A percentile compares a stretch with the other conserved stretches of the same genome.
Evolutionary conservation across 2,329 filamentous ascomycete species (phyloP).

Genomic region (Colletotrichum orbiculare): DNA sequence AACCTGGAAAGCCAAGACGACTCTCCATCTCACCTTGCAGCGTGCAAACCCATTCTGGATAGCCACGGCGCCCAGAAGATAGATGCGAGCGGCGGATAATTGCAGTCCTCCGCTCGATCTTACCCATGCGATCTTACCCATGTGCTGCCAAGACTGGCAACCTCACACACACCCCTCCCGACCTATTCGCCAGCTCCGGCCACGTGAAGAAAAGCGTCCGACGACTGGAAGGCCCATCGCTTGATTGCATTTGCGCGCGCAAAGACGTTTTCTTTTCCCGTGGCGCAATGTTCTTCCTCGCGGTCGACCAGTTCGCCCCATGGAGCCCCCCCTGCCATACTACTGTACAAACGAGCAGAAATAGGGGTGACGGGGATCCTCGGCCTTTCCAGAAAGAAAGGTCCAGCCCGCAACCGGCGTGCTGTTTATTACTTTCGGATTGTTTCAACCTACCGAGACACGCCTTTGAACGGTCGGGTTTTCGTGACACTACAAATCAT

Average conservation of each 20-base stretch:
- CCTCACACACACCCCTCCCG: neutral
- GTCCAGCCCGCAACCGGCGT: conserved; percentile 1
- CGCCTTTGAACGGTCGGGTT: neutral
- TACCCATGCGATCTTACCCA: conserved; percentile 28
- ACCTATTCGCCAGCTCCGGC: conserved; percentile 19
- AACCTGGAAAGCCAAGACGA: conserved; percentile 22
- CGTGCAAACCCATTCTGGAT: conserved; percentile 18
- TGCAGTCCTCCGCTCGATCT: conserved; percentile 5
- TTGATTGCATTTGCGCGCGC: neutral
- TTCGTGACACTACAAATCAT: conserved; percentile 1
- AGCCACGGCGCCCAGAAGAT: conserved; percentile 2
- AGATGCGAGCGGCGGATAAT: conserved; percentile 7
- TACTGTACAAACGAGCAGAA: conserved; percentile 7
- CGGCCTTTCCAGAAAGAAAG: neutral
- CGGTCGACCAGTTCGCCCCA: neutral
- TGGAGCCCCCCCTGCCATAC: neutral
- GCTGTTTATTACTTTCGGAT: neutral
- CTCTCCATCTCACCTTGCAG: neutral
- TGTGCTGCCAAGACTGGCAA: conserved; percentile 14
- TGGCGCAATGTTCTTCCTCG: conserved; percentile 6
- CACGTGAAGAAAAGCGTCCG: conserved; percentile 25
- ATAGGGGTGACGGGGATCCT: neutral
- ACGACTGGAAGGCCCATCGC: conserved; percentile 16
- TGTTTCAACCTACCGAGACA: neutral
- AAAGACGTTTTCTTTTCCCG: neutral